Evolutionary conservation across 2,329 filamentous ascomycete species (phyloP), one percentile per base, ranked within the genome.

Genomic region (Cordyceps fumosorosea): DNA sequence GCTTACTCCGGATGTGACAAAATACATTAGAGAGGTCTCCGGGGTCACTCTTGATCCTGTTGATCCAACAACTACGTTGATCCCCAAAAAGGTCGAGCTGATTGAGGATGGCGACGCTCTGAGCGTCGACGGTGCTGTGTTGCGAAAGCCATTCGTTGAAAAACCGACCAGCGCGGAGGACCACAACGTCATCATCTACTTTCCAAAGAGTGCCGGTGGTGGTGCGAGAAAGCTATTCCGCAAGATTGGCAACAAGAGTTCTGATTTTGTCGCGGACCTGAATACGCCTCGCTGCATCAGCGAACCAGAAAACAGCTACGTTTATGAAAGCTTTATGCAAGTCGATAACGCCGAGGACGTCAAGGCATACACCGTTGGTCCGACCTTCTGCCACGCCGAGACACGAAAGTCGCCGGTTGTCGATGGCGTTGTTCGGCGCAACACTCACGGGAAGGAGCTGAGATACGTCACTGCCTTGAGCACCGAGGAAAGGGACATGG

Each of bases 181-280:
- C 70, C 95, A 99, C 77, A 99, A 99, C 73, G 96, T 99, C 69
- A 89, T 96, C 76, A 97, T 99, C 62, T 99, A 98, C 77, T 98
- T 96, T 70, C 91, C 93, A 24, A 89, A 88, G 65, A 89, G 90
- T 48, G 84, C 90, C 54, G 92, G 93, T 4, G 93, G 93, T 54
- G 95, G 95, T 63, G 96, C 92, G 29, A 84, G 96, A 63, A 90
- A 93, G 67, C 83, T 99, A 3, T 99, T 99, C 77, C 85, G 95
- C 63, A 99, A 99, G 75, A 90, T 99, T 69, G 96, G 96, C 70
- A 99, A 99, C 81, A 99, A 99, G 78, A 98, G 93, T 74, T 98
- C 93, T 1, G 96, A 99, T 74, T 96, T 89, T 70, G 89, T 97
- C 64, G 84, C 89, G 18, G 87, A 87, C 12, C 82, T 99, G 64